phyloP scores from a whole-genome alignment of 768 basidiomycete genomes.

The Suillus ampliporus region DNA sequence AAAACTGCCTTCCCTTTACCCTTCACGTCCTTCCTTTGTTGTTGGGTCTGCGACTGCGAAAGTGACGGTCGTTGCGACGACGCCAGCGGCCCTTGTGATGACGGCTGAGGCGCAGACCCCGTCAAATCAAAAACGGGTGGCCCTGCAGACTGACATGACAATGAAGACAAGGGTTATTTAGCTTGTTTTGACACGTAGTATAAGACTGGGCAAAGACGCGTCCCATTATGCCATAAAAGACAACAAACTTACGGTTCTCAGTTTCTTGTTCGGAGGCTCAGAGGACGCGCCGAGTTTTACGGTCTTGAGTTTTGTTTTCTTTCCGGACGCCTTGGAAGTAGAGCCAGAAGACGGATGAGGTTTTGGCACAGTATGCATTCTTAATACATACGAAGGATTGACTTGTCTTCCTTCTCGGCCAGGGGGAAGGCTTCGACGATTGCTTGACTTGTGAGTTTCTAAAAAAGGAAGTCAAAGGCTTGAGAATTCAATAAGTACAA shows the following conservation, averaged over 20 bases:
- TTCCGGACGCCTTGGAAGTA: not conserved
- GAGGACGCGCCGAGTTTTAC: constrained; percentile 24
- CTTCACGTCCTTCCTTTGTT: constrained; percentile 21
- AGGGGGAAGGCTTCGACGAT: too few relatives aligned
- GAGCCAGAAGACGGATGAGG: not conserved
- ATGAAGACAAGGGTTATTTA: not conserved
- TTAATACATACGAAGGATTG: not conserved
- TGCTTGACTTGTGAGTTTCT: too few relatives aligned
- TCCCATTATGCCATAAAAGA: not conserved
- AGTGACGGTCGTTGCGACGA: constrained; percentile 9
- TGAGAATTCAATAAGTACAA: not conserved
- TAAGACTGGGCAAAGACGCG: not conserved
- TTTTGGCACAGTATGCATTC: not conserved
- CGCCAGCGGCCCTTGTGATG: constrained; percentile 10
- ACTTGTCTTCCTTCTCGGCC: too few relatives aligned
- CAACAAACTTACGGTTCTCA: constrained; percentile 15
- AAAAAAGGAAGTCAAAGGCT: not conserved
- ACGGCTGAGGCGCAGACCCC: constrained; percentile 15
- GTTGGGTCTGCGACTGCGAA: constrained; percentile 12
- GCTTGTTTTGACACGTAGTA: not conserved
- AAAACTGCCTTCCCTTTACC: constrained; percentile 28
- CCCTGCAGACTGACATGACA: constrained; percentile 18
- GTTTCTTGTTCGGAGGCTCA: constrained; percentile 30
- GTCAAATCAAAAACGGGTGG: constrained; percentile 30
- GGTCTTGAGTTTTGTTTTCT: constrained; percentile 27